A percentile compares a stretch with the other conserved stretches of the same genome.
Evolutionary conservation across 2,329 filamentous ascomycete species (phyloP).

Genomic region (Tolypocladium tropicale): DNA sequence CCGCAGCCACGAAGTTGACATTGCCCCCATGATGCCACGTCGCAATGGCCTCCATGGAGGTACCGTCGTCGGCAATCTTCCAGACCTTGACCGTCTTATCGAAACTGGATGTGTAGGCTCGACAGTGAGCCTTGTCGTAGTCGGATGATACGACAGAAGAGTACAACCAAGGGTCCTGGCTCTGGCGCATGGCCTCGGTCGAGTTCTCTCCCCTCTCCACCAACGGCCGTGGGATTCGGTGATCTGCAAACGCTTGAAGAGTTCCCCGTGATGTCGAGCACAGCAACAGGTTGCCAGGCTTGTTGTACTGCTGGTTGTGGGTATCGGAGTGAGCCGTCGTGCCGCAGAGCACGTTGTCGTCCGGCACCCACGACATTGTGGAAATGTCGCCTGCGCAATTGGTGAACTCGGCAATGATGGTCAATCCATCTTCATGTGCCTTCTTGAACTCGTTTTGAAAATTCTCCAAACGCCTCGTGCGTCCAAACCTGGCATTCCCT

Average conservation of each 20-base stretch:
- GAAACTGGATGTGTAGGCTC: constrained; percentile 51
- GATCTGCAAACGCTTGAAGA: constrained; percentile 42
- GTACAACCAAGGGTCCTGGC: constrained; percentile 53
- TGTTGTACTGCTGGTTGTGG: constrained; percentile 58
- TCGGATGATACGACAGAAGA: constrained; percentile 54
- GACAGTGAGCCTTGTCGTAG: constrained; percentile 32
- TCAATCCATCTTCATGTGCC: constrained; percentile 40
- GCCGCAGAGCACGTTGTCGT: constrained; percentile 47
- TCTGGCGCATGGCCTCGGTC: constrained; percentile 43
- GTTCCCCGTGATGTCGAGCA: constrained; percentile 35
- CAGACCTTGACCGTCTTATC: constrained; percentile 53
- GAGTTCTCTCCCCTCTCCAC: constrained; percentile 45
- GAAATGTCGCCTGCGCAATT: constrained; percentile 52
- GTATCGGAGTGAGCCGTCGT: constrained; percentile 52
- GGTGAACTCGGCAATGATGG: constrained; percentile 43
- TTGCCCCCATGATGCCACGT: constrained; percentile 48
- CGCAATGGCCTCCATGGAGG: constrained; percentile 27
- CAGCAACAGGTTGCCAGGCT: constrained; percentile 49
- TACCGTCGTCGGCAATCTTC: constrained; percentile 28
- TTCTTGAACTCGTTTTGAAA: constrained; percentile 34
- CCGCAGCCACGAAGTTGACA: constrained; percentile 52
- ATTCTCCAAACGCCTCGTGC: constrained; percentile 29
- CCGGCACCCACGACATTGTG: constrained; percentile 46
- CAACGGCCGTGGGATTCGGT: constrained; percentile 44
- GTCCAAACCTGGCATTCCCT: constrained; percentile 32